These are phyloP conservation scores for Miamiensis avidus DNA, from an alignment of 169 alveolate genomes.

Conservation along the genomic window DNA sequence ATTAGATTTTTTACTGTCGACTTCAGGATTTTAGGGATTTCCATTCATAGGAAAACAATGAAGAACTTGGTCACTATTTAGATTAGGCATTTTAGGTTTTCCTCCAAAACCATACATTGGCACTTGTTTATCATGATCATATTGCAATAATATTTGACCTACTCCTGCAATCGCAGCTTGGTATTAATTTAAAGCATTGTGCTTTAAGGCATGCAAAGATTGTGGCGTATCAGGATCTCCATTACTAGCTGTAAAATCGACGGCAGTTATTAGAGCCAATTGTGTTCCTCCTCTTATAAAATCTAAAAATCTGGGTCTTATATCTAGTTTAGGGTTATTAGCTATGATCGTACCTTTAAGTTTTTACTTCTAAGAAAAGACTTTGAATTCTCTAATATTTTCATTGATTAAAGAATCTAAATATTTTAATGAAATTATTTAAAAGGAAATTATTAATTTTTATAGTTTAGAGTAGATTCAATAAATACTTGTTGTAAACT, in stretches of 20 bases:
- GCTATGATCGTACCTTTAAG: slow-evolving; percentile 10
- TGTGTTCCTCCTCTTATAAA: slow-evolving; percentile 69
- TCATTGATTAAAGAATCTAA: too few species aligned
- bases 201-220: slow-evolving; percentile 58
- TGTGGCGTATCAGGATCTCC: slow-evolving; percentile 55
- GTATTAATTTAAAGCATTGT: slow-evolving; percentile 41
- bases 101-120: slow-evolving; percentile 85
- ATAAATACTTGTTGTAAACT: too few species aligned
- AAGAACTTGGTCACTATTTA: slow-evolving; percentile 17
- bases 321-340: slow-evolving; percentile 1
- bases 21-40: slow-evolving; percentile 58
- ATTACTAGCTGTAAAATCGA: too few species aligned
- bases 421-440: too few species aligned
- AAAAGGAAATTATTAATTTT: too few species aligned
- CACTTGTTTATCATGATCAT: slow-evolving; percentile 71
- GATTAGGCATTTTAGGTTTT: slow-evolving; percentile 36
- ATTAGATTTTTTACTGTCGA: too few species aligned
- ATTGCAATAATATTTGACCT: slow-evolving; percentile 64
- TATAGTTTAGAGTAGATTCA: too few species aligned
- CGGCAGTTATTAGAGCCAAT: slow-evolving; percentile 57
- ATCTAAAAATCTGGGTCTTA: slow-evolving; percentile 68
- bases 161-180: slow-evolving; percentile 60
- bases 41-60: slow-evolving; percentile 69
- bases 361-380: slow-evolving; percentile 8
- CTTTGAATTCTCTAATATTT: slow-evolving; percentile 17